A percentile compares a stretch with the other conserved stretches of the same genome.
phyloP scores from a whole-genome alignment of 805 yeast species.

The Saccharomycopsis schoenii region DNA sequence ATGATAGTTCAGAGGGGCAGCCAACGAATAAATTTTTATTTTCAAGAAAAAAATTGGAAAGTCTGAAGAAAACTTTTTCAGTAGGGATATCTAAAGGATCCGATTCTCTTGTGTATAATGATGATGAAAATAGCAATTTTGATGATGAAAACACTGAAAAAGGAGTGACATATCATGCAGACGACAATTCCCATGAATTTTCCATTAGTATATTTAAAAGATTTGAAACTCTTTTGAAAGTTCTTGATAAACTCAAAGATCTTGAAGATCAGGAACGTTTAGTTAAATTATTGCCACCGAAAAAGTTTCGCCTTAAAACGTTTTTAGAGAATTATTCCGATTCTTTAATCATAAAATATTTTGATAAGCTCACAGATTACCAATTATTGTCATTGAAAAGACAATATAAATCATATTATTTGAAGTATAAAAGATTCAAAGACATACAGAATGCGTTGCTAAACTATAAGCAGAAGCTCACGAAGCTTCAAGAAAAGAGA shows the following conservation, averaged over 20 bases:
- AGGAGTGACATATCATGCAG: background rate
- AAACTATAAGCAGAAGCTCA: constrained; percentile 1
- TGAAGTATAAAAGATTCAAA: background rate
- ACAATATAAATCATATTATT: constrained; percentile 8
- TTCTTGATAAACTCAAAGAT: constrained; percentile 4
- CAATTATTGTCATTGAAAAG: background rate
- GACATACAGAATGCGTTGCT: background rate
- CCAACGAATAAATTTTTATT: background rate
- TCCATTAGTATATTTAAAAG: constrained; percentile 4
- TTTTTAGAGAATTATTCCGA: constrained; percentile 9
- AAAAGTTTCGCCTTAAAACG: constrained; percentile 15
- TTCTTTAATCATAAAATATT: background rate
- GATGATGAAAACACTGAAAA: background rate
- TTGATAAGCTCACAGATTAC: background rate
- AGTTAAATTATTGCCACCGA: constrained; percentile 12
- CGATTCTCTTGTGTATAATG: constrained; percentile 1
- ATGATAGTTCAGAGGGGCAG: background rate
- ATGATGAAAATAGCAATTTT: background rate
- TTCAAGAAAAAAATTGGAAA: background rate
- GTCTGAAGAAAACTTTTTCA: background rate
- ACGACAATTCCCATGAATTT: background rate
- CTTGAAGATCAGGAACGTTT: constrained; percentile 12
- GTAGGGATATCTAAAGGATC: constrained; percentile 7
- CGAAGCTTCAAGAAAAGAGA: background rate
- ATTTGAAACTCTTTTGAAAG: constrained; percentile 3